Conservation (phyloP, 73 alveolate species). For the Blepharisma japonicum region DNA sequence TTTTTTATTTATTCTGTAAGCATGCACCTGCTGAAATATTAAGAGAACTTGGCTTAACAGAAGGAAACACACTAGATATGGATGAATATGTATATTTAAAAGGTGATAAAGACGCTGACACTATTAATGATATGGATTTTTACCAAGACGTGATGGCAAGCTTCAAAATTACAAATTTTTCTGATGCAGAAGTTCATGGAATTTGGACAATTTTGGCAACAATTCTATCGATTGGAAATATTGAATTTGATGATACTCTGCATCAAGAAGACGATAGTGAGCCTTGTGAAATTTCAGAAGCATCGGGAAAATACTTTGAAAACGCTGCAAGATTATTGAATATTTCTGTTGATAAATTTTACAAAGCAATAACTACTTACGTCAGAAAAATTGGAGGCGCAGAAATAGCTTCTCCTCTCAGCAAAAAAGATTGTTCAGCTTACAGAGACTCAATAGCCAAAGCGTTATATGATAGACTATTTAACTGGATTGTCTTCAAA, state of each 20-base stretch:
- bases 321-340: too few relatives aligned
- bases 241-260: constrained; percentile 51
- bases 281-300: too few relatives aligned
- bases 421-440: background rate
- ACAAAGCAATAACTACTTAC: too few relatives aligned
- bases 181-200: constrained; percentile 62
- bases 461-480: constrained; percentile 84
- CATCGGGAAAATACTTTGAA: too few relatives aligned
- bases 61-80: background rate
- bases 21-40: constrained; percentile 53
- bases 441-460: constrained; percentile 91
- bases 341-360: too few relatives aligned
- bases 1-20: constrained; percentile 84
- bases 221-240: constrained; percentile 72
- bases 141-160: constrained; percentile 75
- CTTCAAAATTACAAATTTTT: constrained; percentile 81
- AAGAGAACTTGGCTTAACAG: constrained; percentile 9
- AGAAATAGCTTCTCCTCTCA: constrained; percentile 25
- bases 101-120: constrained; percentile 60
- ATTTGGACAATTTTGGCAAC: constrained; percentile 61
- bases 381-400: background rate
- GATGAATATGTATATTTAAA: constrained; percentile 26
- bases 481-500: constrained; percentile 78
- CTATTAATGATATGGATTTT: constrained; percentile 63
- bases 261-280: too few relatives aligned